phyloP scores from a whole-genome alignment of 2,329 filamentous ascomycete species.

The Tolypocladium tundrense region DNA sequence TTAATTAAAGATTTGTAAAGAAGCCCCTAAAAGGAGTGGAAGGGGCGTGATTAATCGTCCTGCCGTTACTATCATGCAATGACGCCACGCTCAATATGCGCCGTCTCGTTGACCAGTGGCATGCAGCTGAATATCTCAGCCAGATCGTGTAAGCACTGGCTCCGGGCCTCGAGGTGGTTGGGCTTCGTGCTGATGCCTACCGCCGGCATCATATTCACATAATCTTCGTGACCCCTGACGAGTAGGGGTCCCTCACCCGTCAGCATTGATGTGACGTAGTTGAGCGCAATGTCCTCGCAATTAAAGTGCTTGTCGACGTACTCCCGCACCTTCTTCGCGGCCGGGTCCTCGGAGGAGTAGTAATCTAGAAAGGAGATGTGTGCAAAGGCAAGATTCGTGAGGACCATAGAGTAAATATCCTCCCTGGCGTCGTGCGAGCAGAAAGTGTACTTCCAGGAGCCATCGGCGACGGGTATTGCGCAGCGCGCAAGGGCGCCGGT shows the following conservation, averaged over 20 bases:
- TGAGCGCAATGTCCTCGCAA: constrained; percentile 30
- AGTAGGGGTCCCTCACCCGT: constrained; percentile 23
- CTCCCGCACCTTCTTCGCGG: constrained; percentile 19
- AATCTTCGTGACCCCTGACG: constrained; percentile 20
- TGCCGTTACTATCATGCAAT: constrained; percentile 7
- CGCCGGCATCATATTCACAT: constrained; percentile 19
- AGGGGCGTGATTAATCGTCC: too few species aligned
- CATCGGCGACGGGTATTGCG: constrained; percentile 12
- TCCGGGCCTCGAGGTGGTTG: constrained; percentile 21
- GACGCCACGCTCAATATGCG: constrained; percentile 21
- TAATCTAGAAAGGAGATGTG: constrained; percentile 28
- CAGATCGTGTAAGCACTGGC: constrained; percentile 24
- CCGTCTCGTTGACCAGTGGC: constrained; percentile 21
- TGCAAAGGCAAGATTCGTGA: constrained; percentile 27
- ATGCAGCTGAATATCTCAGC: constrained; percentile 21
- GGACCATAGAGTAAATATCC: constrained; percentile 23
- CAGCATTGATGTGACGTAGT: constrained; percentile 23
- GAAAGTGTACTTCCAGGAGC: constrained; percentile 20
- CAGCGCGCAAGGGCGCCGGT: constrained; percentile 26
- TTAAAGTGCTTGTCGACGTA: constrained; percentile 29
- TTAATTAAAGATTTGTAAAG: too few species aligned
- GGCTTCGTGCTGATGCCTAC: constrained; percentile 22
- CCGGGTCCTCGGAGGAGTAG: constrained; percentile 22
- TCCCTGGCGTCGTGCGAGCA: constrained; percentile 16
- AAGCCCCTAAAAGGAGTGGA: too few species aligned